Conservation (phyloP, 2,329 filamentous ascomycete species). For the Alternaria hordeiaustralica region DNA sequence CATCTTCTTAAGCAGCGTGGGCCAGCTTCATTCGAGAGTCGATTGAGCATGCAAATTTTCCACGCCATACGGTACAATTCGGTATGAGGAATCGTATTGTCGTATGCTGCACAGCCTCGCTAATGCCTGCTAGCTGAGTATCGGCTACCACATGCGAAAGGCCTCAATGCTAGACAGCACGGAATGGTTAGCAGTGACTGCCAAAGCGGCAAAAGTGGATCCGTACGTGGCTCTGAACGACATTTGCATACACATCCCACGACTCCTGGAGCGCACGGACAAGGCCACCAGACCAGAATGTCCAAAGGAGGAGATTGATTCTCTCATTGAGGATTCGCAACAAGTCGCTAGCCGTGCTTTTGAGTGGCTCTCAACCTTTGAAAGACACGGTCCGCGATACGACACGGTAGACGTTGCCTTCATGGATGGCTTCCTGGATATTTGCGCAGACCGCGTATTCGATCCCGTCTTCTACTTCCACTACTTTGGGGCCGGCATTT, state of each 20-base stretch:
- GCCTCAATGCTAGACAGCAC: conserved; percentile 43
- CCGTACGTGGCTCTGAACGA: conserved; percentile 44
- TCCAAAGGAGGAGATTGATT: conserved; percentile 25
- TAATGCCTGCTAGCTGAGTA: conserved; percentile 35
- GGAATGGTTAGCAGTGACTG: conserved; percentile 43
- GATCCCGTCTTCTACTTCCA: conserved; percentile 41
- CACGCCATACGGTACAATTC: conserved; percentile 47
- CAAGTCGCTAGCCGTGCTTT: conserved; percentile 32
- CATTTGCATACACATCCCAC: conserved; percentile 42
- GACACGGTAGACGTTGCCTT: conserved; percentile 27
- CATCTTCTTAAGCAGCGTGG: conserved; percentile 42
- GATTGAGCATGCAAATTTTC: conserved; percentile 41
- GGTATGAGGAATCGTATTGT: conserved; percentile 19
- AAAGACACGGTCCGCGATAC: conserved; percentile 40
- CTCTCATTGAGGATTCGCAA: conserved; percentile 36
- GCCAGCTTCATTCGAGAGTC: conserved; percentile 37
- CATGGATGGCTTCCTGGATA: conserved; percentile 36
- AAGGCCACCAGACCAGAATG: conserved; percentile 12
- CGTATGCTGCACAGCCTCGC: neutral
- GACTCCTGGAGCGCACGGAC: conserved; percentile 45
- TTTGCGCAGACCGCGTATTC: conserved; percentile 36
- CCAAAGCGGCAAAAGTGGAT: conserved; percentile 38
- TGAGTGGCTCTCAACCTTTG: conserved; percentile 41
- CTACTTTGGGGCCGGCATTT: conserved; percentile 42
- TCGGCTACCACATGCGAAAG: conserved; percentile 45